Evolutionary conservation across 108 stramenopile genomes (phyloP).

Genomic region (Cyclostephanos invisitatus): DNA sequence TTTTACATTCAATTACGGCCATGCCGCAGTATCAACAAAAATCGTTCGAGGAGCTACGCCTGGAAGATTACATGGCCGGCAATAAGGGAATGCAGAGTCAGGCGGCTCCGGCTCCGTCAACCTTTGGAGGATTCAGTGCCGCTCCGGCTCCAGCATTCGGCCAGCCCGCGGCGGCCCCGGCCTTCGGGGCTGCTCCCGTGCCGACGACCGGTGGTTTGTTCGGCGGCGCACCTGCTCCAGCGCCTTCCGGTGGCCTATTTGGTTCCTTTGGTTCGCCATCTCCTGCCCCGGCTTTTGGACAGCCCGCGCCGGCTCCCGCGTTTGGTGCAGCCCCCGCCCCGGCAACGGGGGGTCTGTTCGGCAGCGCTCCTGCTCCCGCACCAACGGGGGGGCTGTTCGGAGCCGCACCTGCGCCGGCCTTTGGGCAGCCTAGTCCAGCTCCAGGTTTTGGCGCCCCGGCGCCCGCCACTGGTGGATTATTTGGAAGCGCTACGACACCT

Average conservation of each 20-base stretch:
- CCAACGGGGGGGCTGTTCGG: conserved; percentile 52
- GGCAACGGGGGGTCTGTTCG: conserved; percentile 67
- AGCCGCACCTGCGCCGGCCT: conserved; percentile 41
- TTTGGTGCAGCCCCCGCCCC: conserved; percentile 42
- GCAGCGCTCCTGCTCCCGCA: conserved; percentile 52
- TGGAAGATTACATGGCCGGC: conserved; percentile 87
- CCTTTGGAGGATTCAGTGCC: conserved; percentile 45
- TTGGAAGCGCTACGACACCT: conserved; percentile 49
- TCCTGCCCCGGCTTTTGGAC: conserved; percentile 17
- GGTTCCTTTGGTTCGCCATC: background rate
- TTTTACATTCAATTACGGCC: conserved; percentile 83
- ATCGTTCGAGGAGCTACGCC: conserved; percentile 88
- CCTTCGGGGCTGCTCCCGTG: conserved; percentile 44
- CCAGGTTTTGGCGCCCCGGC: conserved; percentile 57
- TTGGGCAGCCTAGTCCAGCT: conserved; percentile 45
- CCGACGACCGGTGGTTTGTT: conserved; percentile 59
- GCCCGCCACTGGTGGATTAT: conserved; percentile 51
- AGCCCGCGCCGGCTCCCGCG: conserved; percentile 34
- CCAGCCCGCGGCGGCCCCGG: conserved; percentile 23
- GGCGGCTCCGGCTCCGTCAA: conserved; percentile 14
- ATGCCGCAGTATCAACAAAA: conserved; percentile 87
- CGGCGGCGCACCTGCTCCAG: conserved; percentile 56
- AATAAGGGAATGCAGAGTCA: conserved; percentile 67
- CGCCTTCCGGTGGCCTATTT: conserved; percentile 53
- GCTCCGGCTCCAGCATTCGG: conserved; percentile 26